Evolutionary conservation across 129 eudicot species (phyloP).

Genomic region (Lactuca saligna): DNA sequence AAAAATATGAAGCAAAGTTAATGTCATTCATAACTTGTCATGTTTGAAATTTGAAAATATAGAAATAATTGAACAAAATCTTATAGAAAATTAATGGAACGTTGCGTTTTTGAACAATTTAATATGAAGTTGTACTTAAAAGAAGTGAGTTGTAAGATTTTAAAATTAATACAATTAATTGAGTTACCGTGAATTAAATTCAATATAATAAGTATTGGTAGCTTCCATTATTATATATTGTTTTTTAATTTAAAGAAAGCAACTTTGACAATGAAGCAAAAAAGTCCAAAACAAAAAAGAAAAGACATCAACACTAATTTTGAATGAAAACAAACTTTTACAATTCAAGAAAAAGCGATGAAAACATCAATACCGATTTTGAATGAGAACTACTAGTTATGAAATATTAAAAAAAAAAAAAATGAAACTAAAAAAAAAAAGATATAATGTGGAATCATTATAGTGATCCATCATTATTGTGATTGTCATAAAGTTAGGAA

Average conservation of each 20-base stretch:
- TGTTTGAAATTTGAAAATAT: background rate
- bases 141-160: background rate
- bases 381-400: constrained; percentile 9
- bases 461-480: constrained; percentile 5
- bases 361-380: background rate
- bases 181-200: background rate
- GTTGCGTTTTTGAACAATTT: constrained; percentile 7
- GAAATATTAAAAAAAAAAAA: constrained; percentile 7
- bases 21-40: background rate
- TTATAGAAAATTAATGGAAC: constrained; percentile 12
- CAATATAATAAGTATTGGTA: background rate
- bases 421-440: background rate
- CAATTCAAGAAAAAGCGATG: constrained; percentile 6
- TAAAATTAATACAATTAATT: background rate
- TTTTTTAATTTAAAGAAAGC: background rate
- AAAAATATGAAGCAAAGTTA: background rate
- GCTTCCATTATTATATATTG: background rate
- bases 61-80: background rate
- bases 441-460: constrained; percentile 3
- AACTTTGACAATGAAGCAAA: constrained; percentile 6
- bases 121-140: background rate
- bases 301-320: background rate
- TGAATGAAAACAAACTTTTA: constrained; percentile 14
- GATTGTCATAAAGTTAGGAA: constrained; percentile 8
- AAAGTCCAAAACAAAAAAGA: background rate